Conservation (phyloP, 2,329 filamentous ascomycete species). For the Fusarium luffae region DNA sequence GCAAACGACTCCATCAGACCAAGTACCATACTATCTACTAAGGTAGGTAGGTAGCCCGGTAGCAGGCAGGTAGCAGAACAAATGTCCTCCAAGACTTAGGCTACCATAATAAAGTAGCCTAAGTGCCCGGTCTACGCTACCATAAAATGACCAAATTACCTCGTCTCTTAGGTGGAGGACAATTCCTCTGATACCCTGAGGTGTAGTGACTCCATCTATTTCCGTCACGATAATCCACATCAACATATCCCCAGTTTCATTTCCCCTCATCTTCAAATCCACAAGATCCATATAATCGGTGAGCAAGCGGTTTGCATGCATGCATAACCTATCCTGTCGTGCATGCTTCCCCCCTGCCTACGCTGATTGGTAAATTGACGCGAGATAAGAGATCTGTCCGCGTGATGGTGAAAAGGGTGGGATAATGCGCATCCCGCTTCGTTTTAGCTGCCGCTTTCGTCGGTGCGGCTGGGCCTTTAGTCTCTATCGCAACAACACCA, state of each 20-base stretch:
- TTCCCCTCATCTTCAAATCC: background rate
- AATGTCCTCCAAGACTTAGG: too few species aligned
- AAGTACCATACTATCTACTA: too few species aligned
- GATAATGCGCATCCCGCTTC: slow-evolving; percentile 19
- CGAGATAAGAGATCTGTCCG: slow-evolving; percentile 35
- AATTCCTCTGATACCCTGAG: too few species aligned
- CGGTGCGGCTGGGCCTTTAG: slow-evolving; percentile 4
- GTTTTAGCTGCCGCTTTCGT: slow-evolving; percentile 28
- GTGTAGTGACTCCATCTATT: background rate
- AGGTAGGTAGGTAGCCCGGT: too few species aligned
- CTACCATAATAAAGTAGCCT: too few species aligned
- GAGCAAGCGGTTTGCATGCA: background rate
- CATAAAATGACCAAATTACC: too few species aligned
- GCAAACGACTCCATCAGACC: too few species aligned
- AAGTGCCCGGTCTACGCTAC: too few species aligned
- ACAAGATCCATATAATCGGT: background rate
- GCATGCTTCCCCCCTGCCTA: background rate
- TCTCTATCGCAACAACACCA: slow-evolving; percentile 23
- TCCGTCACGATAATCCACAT: background rate
- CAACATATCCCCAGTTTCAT: too few species aligned
- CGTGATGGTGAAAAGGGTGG: slow-evolving; percentile 31
- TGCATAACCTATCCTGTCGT: background rate
- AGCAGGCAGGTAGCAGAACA: too few species aligned
- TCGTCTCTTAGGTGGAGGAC: too few species aligned
- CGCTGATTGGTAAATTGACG: background rate